Evolutionary conservation across 2,329 filamentous ascomycete species (phyloP), one percentile per base, ranked within the genome.

Genomic region (Trichophaea hybrida): DNA sequence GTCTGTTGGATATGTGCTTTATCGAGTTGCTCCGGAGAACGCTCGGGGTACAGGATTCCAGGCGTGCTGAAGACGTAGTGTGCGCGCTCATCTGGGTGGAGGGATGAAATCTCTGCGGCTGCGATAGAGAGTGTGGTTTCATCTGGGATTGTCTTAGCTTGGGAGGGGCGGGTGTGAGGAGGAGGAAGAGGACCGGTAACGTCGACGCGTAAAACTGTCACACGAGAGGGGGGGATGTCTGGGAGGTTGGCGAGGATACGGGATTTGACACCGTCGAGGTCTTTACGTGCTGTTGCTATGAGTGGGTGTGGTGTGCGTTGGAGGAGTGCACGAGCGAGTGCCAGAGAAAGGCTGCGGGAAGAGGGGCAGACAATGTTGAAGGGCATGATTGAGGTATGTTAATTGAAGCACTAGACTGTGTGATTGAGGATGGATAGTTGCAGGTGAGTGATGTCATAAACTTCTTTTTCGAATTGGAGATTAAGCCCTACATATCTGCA

Each of bases 11-110:
- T 81, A 38, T 75, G 70, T 17, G 74, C 75, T 60, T 80, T 77
- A 60, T 84, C 74, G 59, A 93, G 78, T 67, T 86, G 82, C 0
- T 72, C 66, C 0, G 83, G 84, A 1, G 81, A 80, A 70, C 84
- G 88, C 69, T 94, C 88, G 0, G 86, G 80, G 66, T 79, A 77
- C 8, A 93, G 77, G 40, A 90, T 75, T 0, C 87, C 88, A 0
- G 87, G 85, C 1, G 89, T 73, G 34, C 80, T 79, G 67, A 88
- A 80, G 1, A 80, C 80, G 48, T 91, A 77, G 61, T 82, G 84
- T 10, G 93, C 77, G 65, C 85, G 80, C 66, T 80, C 71, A 6
- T 71, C 71, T 10, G 70, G 69, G 8, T 69, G 65, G 0, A 70
- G 59, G 1, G 79, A 77, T 70, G 84, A 84, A 6, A 79, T 67